Base-by-base conservation (phyloP, 2,329 filamentous ascomycete genomes). In the Dryadomyces quercus-mongolicae region DNA sequence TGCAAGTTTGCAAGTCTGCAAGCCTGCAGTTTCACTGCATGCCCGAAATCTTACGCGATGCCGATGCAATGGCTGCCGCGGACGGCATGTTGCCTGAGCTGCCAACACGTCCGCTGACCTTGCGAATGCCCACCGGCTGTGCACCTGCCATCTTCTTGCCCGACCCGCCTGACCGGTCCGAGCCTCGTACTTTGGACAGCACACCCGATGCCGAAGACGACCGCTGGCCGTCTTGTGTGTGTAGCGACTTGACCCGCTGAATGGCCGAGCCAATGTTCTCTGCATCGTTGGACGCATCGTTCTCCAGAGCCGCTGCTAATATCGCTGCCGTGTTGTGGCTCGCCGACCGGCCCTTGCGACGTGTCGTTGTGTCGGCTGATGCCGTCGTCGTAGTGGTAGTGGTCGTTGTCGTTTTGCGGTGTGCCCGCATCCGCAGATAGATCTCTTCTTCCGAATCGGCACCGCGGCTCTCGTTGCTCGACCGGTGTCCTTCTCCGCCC, bases 371-470 rank as follows among this genome's bases (percentile, higher is more conserved):
- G 56, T 72, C 78, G 38, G 77, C 86, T 54, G 78, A 85, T 60
- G 77, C 85, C 54, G 77, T 85, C 60, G 78, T 80, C 5, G 56
- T 25, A 16, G 48, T 36, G 7, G 49, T 55, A 1, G 44, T 51
- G 3, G 31, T 48, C 15, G 43, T 42, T 20, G 78, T 85, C 43
- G 71, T 72, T 71, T 84, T 87, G 62, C 77, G 84, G 63, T 75
- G 81, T 55, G 81, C 80, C 59, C 79, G 79, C 75, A 88, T 82
- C 51, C 89, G 85, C 48, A 95, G 71, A 63, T 90, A 85, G 62
- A 81, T 80, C 66, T 95, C 89, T 64, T 95, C 88, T 57, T 95
- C 90, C 20, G 85, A 86, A 65, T 93, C 87, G 1, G 48, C 52
- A n/a, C 53, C 47, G 49, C 73, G 73, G 46, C 77, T 74, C 42